Evolutionary conservation across 139 green algal species (phyloP), one percentile per base, ranked within the genome.

Genomic region (Tetradesmus lagerheimii): DNA sequence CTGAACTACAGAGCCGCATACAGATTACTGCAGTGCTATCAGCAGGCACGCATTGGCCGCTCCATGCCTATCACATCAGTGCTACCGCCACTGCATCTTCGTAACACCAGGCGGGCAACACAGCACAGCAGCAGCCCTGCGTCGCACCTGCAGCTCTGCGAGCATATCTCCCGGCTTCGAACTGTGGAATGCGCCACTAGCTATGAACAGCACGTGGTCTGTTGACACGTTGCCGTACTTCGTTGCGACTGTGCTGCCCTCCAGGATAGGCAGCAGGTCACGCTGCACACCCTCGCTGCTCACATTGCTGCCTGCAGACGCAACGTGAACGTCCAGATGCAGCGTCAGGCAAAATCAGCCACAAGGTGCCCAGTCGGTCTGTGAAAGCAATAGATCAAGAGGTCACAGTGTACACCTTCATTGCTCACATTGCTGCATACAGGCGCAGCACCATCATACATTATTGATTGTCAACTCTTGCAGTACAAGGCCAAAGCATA

Each of bases 161-260:
- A 95, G 93, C 80, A 96, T 93, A 88, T 95, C 92, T 34, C 91
- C 95, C 9, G 98, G 98, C 92, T 98, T 98, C 89, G 93, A 95
- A 0, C 92, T 92, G 93, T 99, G 97, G 94, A 99, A 99, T 31
- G 98, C 98, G 14, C 98, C 98, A 45, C 87, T 95, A 87, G 93
- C 97, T 83, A 99, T 99, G 96, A 99, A 99, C 43, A 99, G 95
- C 80, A 99, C 98, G 94, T 99, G 96, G 90, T 99, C 97, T 0
- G 98, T 99, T 86, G 94, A 97, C 14, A 99, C 95, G 86, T 99
- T 98, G 91, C 98, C 98, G 29, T 90, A 85, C 90, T 99, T 95
- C 93, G 98, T 98, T 43, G 96, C 97, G 67, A 86, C 92, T 31
- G 97, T 95, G 12, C 93, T 94, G 88, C 90, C 91, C 92, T 99